Evolutionary conservation across 305 asterid genomes (phyloP), one percentile per base, ranked within the genome.

Genomic region (Salvia sclarea): DNA sequence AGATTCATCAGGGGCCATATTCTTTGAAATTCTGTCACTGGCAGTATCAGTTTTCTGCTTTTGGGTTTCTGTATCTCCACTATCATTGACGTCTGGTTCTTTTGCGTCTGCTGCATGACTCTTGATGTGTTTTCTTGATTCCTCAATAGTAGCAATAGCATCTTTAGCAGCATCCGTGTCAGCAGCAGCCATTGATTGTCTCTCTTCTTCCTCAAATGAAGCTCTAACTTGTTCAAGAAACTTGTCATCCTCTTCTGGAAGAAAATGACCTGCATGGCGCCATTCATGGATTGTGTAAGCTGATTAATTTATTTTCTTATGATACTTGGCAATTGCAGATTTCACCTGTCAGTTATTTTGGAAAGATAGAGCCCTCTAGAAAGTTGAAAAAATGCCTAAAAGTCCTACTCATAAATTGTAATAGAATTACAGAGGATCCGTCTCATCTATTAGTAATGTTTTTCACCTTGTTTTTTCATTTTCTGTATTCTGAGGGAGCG

Each of bases 141-240:
- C 95, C 83, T 86, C 92, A 45, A 92, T 89, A 38, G 73, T 68
- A 30, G 83, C 85, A 53, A 82, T 82, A 76, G 85, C 96, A 61
- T 85, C 94, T 80, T 83, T 90, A 41, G 96, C 93, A 53, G 95
- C 90, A 71, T 83, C 90, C 43, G 90, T 85, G 76, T 81, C 89
- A 61, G 92, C 88, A 68, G 94, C 89, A 43, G 86, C 93, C 86
- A 82, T 69, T 50, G 88, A 85, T 68, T 80, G 96, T 33, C 86
- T 87, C 70, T 93, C 98, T 81, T 93, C 98, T 77, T 90, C 97
- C 88, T 93, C 97, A 53, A 88, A 95, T 52, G 97, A 95, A 76
- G 92, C 97, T 85, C 85, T 85, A 76, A 93, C 96, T 76, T 83
- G 83, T 38, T 84, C 87, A 10, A 84, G 84, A 80, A 76, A 82